phyloP scores from a whole-genome alignment of 2,329 filamentous ascomycete species.

The Penicillium polonicum region DNA sequence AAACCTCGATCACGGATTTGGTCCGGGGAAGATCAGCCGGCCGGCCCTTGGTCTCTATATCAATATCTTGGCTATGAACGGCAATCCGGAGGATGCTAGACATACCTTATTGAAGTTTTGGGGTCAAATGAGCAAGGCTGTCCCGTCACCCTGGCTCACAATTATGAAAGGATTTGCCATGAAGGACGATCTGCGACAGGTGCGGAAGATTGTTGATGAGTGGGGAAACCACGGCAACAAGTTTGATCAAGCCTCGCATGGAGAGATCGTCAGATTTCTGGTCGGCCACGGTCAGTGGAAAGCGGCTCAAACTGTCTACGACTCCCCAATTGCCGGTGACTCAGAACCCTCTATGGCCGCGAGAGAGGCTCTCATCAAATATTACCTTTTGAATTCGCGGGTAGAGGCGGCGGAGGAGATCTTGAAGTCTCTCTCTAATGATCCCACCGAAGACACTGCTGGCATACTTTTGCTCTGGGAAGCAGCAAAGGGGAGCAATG shows the following conservation, averaged over 20 bases:
- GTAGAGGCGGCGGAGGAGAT: slow-evolving; percentile 62
- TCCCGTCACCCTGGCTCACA: slow-evolving; percentile 45
- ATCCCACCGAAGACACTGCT: slow-evolving; percentile 60
- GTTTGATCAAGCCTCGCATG: slow-evolving; percentile 44
- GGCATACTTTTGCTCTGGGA: slow-evolving; percentile 75
- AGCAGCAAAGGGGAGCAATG: slow-evolving; percentile 67
- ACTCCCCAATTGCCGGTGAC: slow-evolving; percentile 50
- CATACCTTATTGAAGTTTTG: slow-evolving; percentile 47
- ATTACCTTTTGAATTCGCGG: slow-evolving; percentile 60
- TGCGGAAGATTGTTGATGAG: slow-evolving; percentile 56
- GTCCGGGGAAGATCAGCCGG: slow-evolving; percentile 34
- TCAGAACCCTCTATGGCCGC: slow-evolving; percentile 47
- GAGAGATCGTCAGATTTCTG: slow-evolving; percentile 62
- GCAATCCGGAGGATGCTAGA: slow-evolving; percentile 55
- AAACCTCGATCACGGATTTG: slow-evolving; percentile 45
- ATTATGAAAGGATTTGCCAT: slow-evolving; percentile 62
- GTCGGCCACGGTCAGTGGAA: slow-evolving; percentile 56
- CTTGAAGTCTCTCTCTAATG: slow-evolving; percentile 51
- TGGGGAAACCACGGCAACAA: slow-evolving; percentile 54
- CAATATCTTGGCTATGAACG: slow-evolving; percentile 54
- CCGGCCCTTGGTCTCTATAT: slow-evolving; percentile 49
- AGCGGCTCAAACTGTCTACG: slow-evolving; percentile 68
- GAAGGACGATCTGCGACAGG: slow-evolving; percentile 58
- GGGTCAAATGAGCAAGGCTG: slow-evolving; percentile 31
- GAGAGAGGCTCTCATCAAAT: slow-evolving; percentile 58